Percentiles rank a stretch among this genome's conserved stretches.
Evolutionary conservation across 1,139 yeast species (phyloP).

Genomic region (Zygotorulaspora mrakii): DNA sequence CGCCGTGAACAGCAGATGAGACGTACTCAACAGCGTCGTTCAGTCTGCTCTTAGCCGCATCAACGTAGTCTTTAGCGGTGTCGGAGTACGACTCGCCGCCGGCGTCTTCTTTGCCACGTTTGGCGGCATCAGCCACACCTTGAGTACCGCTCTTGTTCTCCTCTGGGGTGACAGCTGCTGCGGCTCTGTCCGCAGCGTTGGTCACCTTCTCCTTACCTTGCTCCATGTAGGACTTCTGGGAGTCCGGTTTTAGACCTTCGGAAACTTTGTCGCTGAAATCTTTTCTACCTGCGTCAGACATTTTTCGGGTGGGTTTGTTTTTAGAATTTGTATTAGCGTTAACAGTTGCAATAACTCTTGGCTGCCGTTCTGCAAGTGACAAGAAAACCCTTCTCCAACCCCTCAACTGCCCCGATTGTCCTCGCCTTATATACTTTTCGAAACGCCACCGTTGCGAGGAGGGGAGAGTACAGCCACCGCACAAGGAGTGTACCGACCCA

Average conservation of each 20-base stretch:
- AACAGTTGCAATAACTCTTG: too few species aligned
- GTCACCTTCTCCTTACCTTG: constrained; percentile 71
- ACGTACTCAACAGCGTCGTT: constrained; percentile 60
- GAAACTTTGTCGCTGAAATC: constrained; percentile 60
- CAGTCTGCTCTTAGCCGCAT: constrained; percentile 58
- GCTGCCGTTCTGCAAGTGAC: neutral
- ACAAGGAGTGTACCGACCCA: too few species aligned
- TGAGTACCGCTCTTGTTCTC: constrained; percentile 65
- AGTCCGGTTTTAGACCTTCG: constrained; percentile 70
- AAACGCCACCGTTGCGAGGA: too few species aligned
- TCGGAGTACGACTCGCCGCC: constrained; percentile 46
- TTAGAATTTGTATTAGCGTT: neutral
- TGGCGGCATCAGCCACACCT: constrained; percentile 55
- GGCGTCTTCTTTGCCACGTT: constrained; percentile 52
- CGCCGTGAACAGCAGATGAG: constrained; percentile 57
- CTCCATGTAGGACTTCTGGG: constrained; percentile 60
- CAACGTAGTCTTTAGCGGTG: constrained; percentile 58
- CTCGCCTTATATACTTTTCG: too few species aligned
- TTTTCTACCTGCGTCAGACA: constrained; percentile 82
- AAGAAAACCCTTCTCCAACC: too few species aligned
- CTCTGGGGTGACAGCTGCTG: constrained; percentile 57
- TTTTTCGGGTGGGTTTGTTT: constrained; percentile 27
- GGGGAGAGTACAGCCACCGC: too few species aligned
- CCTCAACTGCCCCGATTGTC: too few species aligned
- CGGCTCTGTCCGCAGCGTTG: constrained; percentile 60